phyloP scores from a whole-genome alignment of 2,329 filamentous ascomycete species.

The Rutstroemia sydowiana region DNA sequence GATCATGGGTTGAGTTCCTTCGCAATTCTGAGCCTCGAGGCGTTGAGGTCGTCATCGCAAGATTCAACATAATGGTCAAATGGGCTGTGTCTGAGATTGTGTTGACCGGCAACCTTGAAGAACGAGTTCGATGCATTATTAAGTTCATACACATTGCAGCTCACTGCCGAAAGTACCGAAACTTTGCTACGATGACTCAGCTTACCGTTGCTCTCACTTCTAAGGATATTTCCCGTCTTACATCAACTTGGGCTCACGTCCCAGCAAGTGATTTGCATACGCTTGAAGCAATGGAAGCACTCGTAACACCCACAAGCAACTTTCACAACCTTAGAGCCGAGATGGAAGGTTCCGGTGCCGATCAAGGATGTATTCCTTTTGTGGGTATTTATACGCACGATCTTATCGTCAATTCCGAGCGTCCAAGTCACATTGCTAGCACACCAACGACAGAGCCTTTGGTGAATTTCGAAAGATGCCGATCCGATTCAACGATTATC shows the following conservation, averaged over 20 bases:
- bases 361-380: constrained; percentile 74
- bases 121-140: constrained; percentile 68
- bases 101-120: constrained; percentile 62
- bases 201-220: constrained; percentile 70
- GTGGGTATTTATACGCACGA: constrained; percentile 80
- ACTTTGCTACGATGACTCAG: constrained; percentile 79
- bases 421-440: constrained; percentile 65
- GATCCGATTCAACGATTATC: constrained; percentile 66
- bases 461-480: constrained; percentile 77
- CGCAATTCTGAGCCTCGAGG: constrained; percentile 64
- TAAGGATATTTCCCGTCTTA: constrained; percentile 61
- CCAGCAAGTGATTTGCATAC: constrained; percentile 57
- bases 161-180: constrained; percentile 68
- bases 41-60: constrained; percentile 76
- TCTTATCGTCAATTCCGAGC: constrained; percentile 72
- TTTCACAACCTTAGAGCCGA: constrained; percentile 70
- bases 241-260: constrained; percentile 65
- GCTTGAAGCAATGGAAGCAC: constrained; percentile 59
- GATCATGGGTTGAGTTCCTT: constrained; percentile 78
- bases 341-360: constrained; percentile 62
- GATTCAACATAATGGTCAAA: constrained; percentile 84
- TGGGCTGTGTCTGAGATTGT: constrained; percentile 78
- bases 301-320: constrained; percentile 71
- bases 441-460: constrained; percentile 60
- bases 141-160: constrained; percentile 77